Percentiles rank a stretch among this genome's conserved stretches.
These are phyloP conservation scores for Alternaria dauci DNA, from an alignment of 2,329 filamentous ascomycete species.

Conservation along the genomic window DNA sequence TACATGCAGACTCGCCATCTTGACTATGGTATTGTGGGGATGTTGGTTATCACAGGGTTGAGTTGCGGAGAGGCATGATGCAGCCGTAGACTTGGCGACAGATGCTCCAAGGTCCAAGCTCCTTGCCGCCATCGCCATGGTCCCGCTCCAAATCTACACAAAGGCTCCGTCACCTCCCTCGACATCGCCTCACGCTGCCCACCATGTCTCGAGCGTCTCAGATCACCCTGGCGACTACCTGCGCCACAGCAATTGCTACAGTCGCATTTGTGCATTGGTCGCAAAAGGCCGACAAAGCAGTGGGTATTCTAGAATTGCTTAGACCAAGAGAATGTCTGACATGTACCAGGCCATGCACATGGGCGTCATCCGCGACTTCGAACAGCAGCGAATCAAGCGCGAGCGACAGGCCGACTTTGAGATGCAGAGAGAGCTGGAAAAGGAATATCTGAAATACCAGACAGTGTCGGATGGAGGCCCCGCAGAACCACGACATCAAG, in stretches of 20 bases:
- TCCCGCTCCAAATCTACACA: conserved; percentile 19
- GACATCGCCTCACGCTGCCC: conserved; percentile 8
- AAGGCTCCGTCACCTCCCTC: conserved; percentile 3
- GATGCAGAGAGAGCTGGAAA: conserved; percentile 83
- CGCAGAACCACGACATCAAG: conserved; percentile 36
- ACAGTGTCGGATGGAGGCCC: conserved; percentile 64
- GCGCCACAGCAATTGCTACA: conserved; percentile 76
- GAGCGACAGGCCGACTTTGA: conserved; percentile 96
- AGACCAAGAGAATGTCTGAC: conserved; percentile 17
- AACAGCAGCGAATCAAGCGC: conserved; percentile 87
- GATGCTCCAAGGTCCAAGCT: conserved; percentile 41
- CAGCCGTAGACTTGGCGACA: conserved; percentile 36
- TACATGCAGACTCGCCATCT: conserved; percentile 35
- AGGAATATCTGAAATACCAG: conserved; percentile 90
- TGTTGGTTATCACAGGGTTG: conserved; percentile 30
- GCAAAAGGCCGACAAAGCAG: conserved; percentile 82
- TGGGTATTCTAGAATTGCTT: conserved; percentile 55
- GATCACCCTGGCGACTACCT: conserved; percentile 80
- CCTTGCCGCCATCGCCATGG: conserved; percentile 32
- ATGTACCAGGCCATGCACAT: conserved; percentile 84
- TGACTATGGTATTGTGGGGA: conserved; percentile 24
- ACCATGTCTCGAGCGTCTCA: conserved; percentile 91
- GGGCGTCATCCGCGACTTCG: conserved; percentile 92
- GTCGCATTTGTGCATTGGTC: conserved; percentile 89
- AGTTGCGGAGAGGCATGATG: conserved; percentile 37